Conservation (phyloP, 2,329 filamentous ascomycete species). For the Macrophomina phaseolina region DNA sequence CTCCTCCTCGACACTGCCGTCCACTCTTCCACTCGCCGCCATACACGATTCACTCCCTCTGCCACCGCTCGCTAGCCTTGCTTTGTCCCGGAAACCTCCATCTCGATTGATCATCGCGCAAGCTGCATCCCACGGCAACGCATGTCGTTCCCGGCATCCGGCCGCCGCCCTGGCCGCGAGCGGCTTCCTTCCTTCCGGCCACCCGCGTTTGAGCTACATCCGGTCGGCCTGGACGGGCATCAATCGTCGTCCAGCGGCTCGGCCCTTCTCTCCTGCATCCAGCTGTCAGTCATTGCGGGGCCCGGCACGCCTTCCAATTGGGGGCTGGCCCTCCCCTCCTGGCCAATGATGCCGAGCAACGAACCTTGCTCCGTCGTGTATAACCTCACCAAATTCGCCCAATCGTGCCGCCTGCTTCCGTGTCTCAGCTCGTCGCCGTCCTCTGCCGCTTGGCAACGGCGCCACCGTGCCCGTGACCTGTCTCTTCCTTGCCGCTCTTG, state of each 20-base stretch:
- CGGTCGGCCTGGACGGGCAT: conserved; percentile 14
- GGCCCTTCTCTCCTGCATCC: conserved; percentile 19
- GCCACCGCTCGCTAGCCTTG: neutral
- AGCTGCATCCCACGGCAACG: neutral
- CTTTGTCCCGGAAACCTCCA: neutral
- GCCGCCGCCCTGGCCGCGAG: no score
- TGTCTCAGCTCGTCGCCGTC: neutral
- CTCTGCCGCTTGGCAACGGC: neutral
- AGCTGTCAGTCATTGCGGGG: conserved; percentile 6
- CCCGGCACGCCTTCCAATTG: conserved; percentile 16
- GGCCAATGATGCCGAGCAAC: neutral
- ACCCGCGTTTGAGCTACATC: neutral
- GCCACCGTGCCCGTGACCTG: neutral
- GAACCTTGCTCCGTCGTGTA: conserved; percentile 1
- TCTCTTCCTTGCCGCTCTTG: neutral
- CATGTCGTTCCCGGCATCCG: conserved; percentile 1
- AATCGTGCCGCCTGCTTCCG: neutral
- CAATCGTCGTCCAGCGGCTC: conserved; percentile 8
- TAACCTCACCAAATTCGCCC: neutral
- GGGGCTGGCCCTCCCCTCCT: neutral
- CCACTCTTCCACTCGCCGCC: neutral
- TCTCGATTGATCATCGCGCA: conserved; percentile 1
- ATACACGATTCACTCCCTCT: no score
- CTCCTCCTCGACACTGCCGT: neutral
- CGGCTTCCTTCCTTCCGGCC: neutral